Evolutionary conservation across 441 rosid genomes (phyloP), one percentile per base, ranked within the genome.

Genomic region (Gossypium laxum): DNA sequence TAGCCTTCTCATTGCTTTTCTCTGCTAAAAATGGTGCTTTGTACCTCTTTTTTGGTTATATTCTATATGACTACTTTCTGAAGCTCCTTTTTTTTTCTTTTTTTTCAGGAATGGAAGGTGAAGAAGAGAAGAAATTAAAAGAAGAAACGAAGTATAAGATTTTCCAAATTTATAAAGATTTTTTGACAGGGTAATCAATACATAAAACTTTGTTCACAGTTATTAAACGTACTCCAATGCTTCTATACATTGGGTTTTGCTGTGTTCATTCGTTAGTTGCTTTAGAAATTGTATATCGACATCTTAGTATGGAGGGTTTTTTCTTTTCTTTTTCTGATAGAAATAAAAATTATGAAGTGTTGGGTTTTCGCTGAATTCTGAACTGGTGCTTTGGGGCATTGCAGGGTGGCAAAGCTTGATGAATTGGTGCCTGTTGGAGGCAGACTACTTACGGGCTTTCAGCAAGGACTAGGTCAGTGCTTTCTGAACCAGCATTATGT

Each of bases 371-470:
- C 54, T n/a, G 60, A 61, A 60, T n/a, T 51, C 5, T 28, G 32
- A 3, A 15, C 17, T 62, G 19, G 54, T 41, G 15, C 30, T 32
- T 43, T 4, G 68, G 51, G 62, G 5, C 34, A 57, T 57, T 57
- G 62, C 34, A 93, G 97, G 79, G 80, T 86, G 48, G 69, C 93
- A 54, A 79, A 85, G 65, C 86, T 89, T 70, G 96, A 93, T 70
- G 93, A 89, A 71, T 79, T 84, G 67, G 86, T 75, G 18, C 72
- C 75, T 80, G 74, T 65, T 24, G 93, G 86, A 68, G 74, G 80
- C 77, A 80, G 52, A 76, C 82, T 83, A 14, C 89, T 93, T 69
- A 28, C n/a, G n/a, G 84, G 83, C 64, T 87, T 82, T 85, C 91
- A 86, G 50, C 91, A 85, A 74, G 87, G 82, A 67, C 86, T 91